Evolutionary conservation across 805 yeast genomes (phyloP), one percentile per base, ranked within the genome.

Genomic region (Metschnikowia bowlesiae): DNA sequence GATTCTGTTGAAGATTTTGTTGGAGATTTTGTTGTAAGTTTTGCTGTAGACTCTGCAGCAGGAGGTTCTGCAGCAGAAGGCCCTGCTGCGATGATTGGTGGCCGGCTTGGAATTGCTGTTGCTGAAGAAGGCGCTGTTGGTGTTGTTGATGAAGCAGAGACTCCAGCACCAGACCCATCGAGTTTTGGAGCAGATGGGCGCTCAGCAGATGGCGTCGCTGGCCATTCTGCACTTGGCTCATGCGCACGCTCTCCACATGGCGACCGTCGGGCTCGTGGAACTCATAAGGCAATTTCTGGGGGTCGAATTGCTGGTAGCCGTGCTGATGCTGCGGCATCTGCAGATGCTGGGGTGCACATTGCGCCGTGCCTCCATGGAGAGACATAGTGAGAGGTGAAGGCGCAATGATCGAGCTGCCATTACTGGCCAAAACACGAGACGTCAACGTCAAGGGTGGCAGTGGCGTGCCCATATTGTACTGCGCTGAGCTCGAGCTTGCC

Each of bases 321-420:
- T 14, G 38, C 18, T 35, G 50, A 8, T 44, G 47, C 22, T 43
- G 48, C 13, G 39, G 44, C 11, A 32, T 11, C 18, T 57, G 47
- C 34, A 45, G 47, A 28, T 46, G 44, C 50, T 55, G 57, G 26
- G 39, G 46, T 22, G 53, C 32, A 11, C 34, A 38, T 18, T 32
- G 46, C 30, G 28, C 29, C 33, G 16, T n/a, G n/a, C 29, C 18
- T 11, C 46, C 29, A 30, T 39, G 48, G 34, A 44, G 50, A 1
- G 53, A 40, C 55, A 51, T 40, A 8, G 49, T 39, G 31, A 55
- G 55, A 13, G 53, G 50, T 34, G 57, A 45, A 0, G 51, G 51
- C 6, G 36, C 49, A 8, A 40, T 32, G 46, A 51, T 40, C 28
- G 47, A n/a, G 26, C 14, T 39, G 34, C 48, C 42, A 34, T 49